These are phyloP conservation scores for Colletotrichum sp. DNA, from an alignment of 2,329 filamentous ascomycete genomes.

Conservation along the genomic window DNA sequence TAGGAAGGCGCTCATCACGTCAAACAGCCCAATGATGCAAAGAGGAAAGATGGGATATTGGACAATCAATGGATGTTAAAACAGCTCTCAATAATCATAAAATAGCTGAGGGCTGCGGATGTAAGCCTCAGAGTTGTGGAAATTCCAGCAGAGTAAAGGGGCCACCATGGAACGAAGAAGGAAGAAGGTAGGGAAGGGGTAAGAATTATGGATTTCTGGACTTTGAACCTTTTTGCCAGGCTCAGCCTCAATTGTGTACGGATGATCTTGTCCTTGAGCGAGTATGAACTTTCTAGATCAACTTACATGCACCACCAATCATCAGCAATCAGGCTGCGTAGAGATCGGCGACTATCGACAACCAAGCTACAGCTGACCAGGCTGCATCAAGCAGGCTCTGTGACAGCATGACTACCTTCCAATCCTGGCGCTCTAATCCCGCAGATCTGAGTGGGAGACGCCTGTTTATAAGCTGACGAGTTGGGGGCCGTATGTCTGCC, in stretches of 20 bases:
- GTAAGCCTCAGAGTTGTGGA: not conserved
- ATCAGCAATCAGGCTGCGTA: not conserved
- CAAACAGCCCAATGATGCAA: not conserved
- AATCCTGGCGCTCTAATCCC: not conserved
- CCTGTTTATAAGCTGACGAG: not conserved
- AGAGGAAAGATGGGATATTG: not conserved
- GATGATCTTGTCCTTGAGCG: not conserved
- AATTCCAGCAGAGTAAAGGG: not conserved
- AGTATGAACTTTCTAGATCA: not conserved
- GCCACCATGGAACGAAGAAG: not conserved
- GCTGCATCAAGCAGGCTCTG: not conserved
- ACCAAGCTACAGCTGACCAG: not conserved
- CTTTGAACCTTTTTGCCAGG: not conserved
- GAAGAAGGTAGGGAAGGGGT: not conserved
- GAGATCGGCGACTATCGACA: not conserved
- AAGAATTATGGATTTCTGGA: accelerated
- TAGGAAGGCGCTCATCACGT: not conserved
- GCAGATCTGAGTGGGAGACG: accelerated
- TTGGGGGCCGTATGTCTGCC: not conserved
- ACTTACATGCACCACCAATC: not conserved
- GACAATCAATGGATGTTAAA: not conserved
- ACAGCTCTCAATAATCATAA: accelerated
- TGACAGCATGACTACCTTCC: not conserved
- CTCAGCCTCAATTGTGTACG: not conserved
- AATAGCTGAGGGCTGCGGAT: not conserved